Evolutionary conservation across 208 protist genomes (phyloP), one percentile per base, ranked within the genome.

Genomic region (Crithidia mellificae): DNA sequence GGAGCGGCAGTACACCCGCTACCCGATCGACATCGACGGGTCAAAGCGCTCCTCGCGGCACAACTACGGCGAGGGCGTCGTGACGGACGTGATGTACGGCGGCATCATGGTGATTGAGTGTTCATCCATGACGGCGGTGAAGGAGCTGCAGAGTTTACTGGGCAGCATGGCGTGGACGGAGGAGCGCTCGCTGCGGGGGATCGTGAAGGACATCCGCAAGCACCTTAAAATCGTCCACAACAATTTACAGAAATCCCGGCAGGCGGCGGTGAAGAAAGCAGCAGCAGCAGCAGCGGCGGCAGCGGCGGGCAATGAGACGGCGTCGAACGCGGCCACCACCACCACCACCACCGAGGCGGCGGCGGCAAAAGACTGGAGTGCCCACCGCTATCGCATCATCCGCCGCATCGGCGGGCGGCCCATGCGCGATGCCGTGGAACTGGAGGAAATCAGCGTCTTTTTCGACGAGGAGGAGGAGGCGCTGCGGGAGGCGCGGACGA

Each of bases 61-160:
- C 53, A 41, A 51, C 12, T 93, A 77, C 53, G 87, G 90, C 27
- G 90, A 95, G 58, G 90, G 90, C 39, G 62, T 91, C 64, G 75
- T 93, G n/a, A 95, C 90, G n/a, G 72, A 84, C 47, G 64, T 95
- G 36, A 92, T 95, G 87, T 95, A 95, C 68, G 90, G 90, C 51
- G 90, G 90, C 38, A 63, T 83, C 15, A 74, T 88, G 50, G 34
- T 89, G 12, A 65, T 95, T 14, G 86, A 95, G 63, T 89, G 77
- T 57, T 79, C 66, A 30, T 87, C 74, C 2, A 22, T 57, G 30
- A 62, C 56, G 34, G 84, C 82, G 0, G 78, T 65, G 20, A 30
- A 29, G 14, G 64, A 78, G 61, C 59, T 95, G 44, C 66, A 89
- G 66, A n/a, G 36, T 2, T 53, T 86, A 43, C 64, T 95, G 34